Base-by-base conservation (phyloP, 2,329 filamentous ascomycete genomes). In the Lizonia empirigonia region DNA sequence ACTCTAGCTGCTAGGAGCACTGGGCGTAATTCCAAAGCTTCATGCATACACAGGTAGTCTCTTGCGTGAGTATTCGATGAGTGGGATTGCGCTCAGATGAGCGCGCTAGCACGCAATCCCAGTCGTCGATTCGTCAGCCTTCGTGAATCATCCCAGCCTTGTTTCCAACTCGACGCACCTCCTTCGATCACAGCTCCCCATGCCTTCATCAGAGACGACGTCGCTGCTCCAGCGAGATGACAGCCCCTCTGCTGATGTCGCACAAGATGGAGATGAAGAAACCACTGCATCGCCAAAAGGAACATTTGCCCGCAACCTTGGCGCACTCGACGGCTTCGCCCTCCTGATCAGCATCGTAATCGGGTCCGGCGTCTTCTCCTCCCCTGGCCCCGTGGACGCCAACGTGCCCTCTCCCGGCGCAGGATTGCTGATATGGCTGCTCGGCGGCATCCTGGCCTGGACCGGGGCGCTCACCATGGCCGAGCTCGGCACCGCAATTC, bases 341-440 rank as follows among this genome's bases (percentile, higher is more conserved):
- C 83, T 87, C 38, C 76, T 86, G 44, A 80, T 86, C 59, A 83
- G 81, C 69, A 85, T 87, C 59, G 83, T 86, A 33, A 85, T 87
- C 44, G 85, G 85, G 18, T 85, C 82, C 33, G 84, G 85, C 38
- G 79, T 87, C 18, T 87, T 87, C 59, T 86, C 85, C 0, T 86
- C 84, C 1, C 84, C 85, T 0, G 84, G 83, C 0, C 78, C 82
- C 3, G 82, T 87, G 54, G 84, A 86, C 60, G 80, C 82, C 2
- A 86, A 86, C 56, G 83, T 86, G 1, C 82, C 84, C 0, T 86
- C 85, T 0, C 84, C 84, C 0, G 84, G 82, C 8, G 74, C 76
- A 0, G 82, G 82, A 0, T 65, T 87, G 16, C 60, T 83, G 2
- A 76, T 86, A 10, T 87, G 85, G 85, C 76, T 86, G 1, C 72